phyloP scores from a whole-genome alignment of 2,329 filamentous ascomycete genomes.

The Akanthomyces uredinophilus region DNA sequence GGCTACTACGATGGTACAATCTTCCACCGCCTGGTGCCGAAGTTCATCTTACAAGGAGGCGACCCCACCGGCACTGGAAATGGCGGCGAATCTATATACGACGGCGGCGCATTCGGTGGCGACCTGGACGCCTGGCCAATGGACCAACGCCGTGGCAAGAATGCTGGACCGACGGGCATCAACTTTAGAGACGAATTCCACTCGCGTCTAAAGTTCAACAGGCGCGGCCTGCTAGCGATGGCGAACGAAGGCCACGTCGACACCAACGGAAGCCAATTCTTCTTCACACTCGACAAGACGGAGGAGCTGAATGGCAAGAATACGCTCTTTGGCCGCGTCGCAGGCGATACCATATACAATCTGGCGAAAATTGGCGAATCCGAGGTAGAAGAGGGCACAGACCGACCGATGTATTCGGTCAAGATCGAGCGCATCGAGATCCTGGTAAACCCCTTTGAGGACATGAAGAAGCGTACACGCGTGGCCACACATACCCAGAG shows the following conservation, averaged over 20 bases:
- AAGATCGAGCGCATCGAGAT: conserved; percentile 72
- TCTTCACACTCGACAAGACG: conserved; percentile 82
- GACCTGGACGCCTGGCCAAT: conserved; percentile 69
- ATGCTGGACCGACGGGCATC: conserved; percentile 54
- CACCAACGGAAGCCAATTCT: conserved; percentile 94
- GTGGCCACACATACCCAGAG: conserved; percentile 47
- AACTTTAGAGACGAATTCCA: conserved; percentile 83
- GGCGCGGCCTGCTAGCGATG: conserved; percentile 89
- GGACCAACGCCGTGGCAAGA: conserved; percentile 58
- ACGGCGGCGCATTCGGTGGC: conserved; percentile 69
- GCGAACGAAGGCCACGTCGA: conserved; percentile 75
- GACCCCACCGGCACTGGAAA: conserved; percentile 90
- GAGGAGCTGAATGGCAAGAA: conserved; percentile 85
- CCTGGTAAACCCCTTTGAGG: conserved; percentile 74
- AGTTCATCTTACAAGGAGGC: conserved; percentile 90
- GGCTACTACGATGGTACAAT: conserved; percentile 92
- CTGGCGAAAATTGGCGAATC: conserved; percentile 87
- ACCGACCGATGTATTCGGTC: conserved; percentile 80
- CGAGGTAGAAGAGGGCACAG: conserved; percentile 72
- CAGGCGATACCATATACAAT: conserved; percentile 94
- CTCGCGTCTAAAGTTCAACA: conserved; percentile 85
- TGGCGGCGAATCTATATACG: conserved; percentile 88
- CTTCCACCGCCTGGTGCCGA: conserved; percentile 88
- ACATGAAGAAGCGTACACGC: conserved; percentile 67
- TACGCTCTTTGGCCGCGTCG: conserved; percentile 87